Conservation (phyloP, 1,284 basidiomycete species). For the Moesziomyces antarcticus region DNA sequence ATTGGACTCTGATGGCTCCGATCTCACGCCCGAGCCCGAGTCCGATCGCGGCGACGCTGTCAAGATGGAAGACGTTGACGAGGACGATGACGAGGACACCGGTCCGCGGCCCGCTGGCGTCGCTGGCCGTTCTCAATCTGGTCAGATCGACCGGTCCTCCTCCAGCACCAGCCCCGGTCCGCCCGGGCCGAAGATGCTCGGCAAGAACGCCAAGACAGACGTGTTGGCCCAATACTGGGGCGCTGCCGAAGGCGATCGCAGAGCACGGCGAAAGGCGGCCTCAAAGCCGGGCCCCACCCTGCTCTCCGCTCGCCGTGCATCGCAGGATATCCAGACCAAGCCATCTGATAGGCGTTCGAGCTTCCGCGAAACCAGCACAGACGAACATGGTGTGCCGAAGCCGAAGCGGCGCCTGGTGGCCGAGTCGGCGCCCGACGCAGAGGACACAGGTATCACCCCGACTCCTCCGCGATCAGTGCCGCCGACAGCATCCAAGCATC, state of each 20-base stretch:
- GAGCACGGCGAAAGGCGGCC: constrained; percentile 45
- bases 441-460: constrained; percentile 14
- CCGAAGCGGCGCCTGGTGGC: constrained; percentile 37
- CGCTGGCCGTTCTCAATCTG: constrained; percentile 21
- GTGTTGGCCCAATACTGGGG: constrained; percentile 66
- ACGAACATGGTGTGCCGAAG: constrained; percentile 23
- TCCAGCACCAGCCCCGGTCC: constrained; percentile 47
- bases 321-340: constrained; percentile 26
- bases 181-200: constrained; percentile 64
- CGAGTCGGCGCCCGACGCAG: constrained; percentile 38
- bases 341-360: constrained; percentile 33
- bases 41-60: constrained; percentile 29
- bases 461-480: constrained; percentile 4
- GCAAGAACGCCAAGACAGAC: constrained; percentile 64
- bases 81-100: constrained; percentile 36
- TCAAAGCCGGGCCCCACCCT: constrained; percentile 35
- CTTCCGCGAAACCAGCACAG: constrained; percentile 33
- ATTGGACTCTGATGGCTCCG: constrained; percentile 44
- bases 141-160: constrained; percentile 22
- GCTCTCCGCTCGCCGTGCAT: constrained; percentile 24
- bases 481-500: constrained; percentile 23
- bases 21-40: constrained; percentile 47
- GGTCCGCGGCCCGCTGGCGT: constrained; percentile 18
- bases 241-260: constrained; percentile 56
- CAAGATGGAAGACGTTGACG: constrained; percentile 12